Evolutionary conservation across 1,284 basidiomycete species (phyloP).

Genomic region (Ustilago cynodontis): DNA sequence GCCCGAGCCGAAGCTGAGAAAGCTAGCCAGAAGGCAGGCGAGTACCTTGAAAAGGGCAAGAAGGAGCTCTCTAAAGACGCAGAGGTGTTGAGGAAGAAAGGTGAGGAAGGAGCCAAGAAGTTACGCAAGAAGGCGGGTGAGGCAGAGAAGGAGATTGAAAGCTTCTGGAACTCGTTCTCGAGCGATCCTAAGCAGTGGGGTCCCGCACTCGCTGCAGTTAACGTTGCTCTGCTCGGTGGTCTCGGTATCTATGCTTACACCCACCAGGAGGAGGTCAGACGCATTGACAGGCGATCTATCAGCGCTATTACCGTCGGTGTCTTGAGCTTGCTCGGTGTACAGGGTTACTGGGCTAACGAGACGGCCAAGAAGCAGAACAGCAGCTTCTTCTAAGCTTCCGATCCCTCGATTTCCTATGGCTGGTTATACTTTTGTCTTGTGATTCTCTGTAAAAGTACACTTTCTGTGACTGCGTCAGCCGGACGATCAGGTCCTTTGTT

Average conservation of each 20-base stretch:
- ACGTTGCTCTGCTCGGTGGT: slow-evolving; percentile 64
- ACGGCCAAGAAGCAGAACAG: slow-evolving; percentile 55
- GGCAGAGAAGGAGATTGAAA: slow-evolving; percentile 61
- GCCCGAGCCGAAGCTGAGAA: slow-evolving; percentile 41
- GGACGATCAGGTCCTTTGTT: not conserved
- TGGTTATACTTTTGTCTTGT: not conserved
- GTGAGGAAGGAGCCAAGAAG: slow-evolving; percentile 57
- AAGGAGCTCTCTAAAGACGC: slow-evolving; percentile 51
- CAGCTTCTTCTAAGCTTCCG: slow-evolving; percentile 15
- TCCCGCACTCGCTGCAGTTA: slow-evolving; percentile 64
- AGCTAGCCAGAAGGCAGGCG: slow-evolving; percentile 47
- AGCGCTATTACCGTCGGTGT: slow-evolving; percentile 61
- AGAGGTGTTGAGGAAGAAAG: slow-evolving; percentile 44
- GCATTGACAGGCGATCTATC: slow-evolving; percentile 61
- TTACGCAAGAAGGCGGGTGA: slow-evolving; percentile 51
- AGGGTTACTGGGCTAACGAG: slow-evolving; percentile 59
- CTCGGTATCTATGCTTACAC: slow-evolving; percentile 66
- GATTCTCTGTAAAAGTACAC: slow-evolving; percentile 4
- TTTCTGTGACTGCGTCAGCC: not conserved
- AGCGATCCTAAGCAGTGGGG: slow-evolving; percentile 66
- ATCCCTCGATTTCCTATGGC: not conserved
- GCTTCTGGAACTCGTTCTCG: slow-evolving; percentile 60
- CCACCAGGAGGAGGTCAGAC: slow-evolving; percentile 58
- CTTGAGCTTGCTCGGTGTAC: slow-evolving; percentile 60
- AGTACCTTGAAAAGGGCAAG: slow-evolving; percentile 47